phyloP scores from a whole-genome alignment of 495 filamentous ascomycete species.

The Podospora comata region DNA sequence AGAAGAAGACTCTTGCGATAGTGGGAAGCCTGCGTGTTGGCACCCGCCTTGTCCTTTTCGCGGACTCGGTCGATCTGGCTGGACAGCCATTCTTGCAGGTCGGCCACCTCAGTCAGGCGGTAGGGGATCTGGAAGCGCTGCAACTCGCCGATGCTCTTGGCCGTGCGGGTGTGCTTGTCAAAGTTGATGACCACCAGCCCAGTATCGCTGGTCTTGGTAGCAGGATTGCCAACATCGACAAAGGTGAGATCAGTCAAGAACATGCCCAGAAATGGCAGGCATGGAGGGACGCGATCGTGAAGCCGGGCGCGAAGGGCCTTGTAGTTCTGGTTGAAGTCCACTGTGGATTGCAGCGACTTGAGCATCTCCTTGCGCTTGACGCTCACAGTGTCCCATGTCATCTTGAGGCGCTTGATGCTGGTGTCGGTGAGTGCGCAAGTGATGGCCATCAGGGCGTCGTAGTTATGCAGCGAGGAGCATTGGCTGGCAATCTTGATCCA shows the following conservation, averaged over 20 bases:
- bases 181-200: conserved; percentile 89
- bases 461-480: conserved; percentile 88
- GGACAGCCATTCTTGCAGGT: conserved; percentile 93
- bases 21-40: conserved; percentile 75
- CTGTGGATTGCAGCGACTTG: conserved; percentile 71
- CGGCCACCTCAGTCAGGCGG: conserved; percentile 74
- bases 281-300: conserved; percentile 85
- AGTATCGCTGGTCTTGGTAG: conserved; percentile 51
- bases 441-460: conserved; percentile 94
- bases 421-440: conserved; percentile 90
- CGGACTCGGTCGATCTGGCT: conserved; percentile 78
- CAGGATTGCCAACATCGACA: conserved; percentile 89
- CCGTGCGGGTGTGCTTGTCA: conserved; percentile 93
- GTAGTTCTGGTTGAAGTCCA: conserved; percentile 89
- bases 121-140: conserved; percentile 98
- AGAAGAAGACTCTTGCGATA: conserved; percentile 83
- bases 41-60: conserved; percentile 61
- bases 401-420: conserved; percentile 83
- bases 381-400: conserved; percentile 90
- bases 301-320: conserved; percentile 83
- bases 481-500: conserved; percentile 95
- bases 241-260: conserved; percentile 87
- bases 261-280: conserved; percentile 93
- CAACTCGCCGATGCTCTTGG: conserved; percentile 90
- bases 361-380: conserved; percentile 78